A percentile compares a stretch with the other conserved stretches of the same genome.
phyloP scores from a whole-genome alignment of 768 basidiomycete genomes.

The Lenzites betulinus region DNA sequence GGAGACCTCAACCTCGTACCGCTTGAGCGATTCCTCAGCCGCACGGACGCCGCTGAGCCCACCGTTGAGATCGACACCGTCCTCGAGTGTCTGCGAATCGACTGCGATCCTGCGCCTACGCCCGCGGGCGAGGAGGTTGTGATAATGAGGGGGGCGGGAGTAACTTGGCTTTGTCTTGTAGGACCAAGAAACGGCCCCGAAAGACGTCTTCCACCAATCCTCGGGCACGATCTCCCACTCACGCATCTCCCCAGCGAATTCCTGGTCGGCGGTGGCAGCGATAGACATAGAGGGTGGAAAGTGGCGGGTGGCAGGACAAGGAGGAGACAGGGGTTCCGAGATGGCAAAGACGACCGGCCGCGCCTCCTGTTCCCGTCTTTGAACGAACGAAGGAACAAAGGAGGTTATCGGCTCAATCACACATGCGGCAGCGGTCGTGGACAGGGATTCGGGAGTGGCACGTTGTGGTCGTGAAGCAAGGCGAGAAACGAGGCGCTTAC shows the following conservation, averaged over 20 bases:
- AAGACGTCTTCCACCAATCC: constrained; percentile 26
- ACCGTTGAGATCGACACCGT: constrained; percentile 25
- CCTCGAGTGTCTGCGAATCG: background rate
- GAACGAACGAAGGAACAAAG: constrained; percentile 18
- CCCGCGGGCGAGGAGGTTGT: constrained; percentile 23
- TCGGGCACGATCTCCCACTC: constrained; percentile 20
- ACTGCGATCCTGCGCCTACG: constrained; percentile 6
- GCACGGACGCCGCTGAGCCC: constrained; percentile 27
- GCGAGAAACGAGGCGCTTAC: constrained; percentile 18
- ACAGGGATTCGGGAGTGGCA: constrained; percentile 18
- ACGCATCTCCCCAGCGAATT: constrained; percentile 4
- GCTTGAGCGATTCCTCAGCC: constrained; percentile 25
- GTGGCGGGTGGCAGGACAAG: background rate
- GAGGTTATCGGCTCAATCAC: constrained; percentile 24
- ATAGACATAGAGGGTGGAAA: background rate
- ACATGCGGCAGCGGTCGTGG: constrained; percentile 22
- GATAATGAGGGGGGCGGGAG: constrained; percentile 25
- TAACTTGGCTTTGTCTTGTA: constrained; percentile 20
- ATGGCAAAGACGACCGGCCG: constrained; percentile 4
- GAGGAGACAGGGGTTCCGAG: constrained; percentile 12
- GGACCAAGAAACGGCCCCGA: constrained; percentile 20
- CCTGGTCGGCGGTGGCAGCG: background rate
- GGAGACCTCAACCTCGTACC: constrained; percentile 29
- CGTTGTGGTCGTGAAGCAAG: constrained; percentile 24
- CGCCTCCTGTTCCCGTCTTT: constrained; percentile 16